Base-by-base conservation (phyloP, 306 rosid genomes). In the Gynostemma pentaphyllum region DNA sequence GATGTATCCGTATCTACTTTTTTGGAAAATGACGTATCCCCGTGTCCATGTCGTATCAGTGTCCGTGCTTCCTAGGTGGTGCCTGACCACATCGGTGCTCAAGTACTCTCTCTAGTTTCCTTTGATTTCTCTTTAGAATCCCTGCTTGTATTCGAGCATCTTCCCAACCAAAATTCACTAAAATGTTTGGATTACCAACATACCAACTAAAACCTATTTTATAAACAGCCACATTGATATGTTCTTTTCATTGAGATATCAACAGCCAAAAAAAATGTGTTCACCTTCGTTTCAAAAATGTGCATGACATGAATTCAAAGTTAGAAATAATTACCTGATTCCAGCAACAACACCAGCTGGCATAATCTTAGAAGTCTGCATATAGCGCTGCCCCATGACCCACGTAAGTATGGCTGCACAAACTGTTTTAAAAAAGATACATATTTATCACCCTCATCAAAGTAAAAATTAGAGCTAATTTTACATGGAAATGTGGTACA, bases 331-430 rank as follows among this genome's bases (percentile, higher is more conserved):
- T 70, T 76, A 87, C 97, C 94, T 90, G 64, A 90, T 64, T 66
- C 88, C 97, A 15, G 97, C 94, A 16, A 90, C 81, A 70, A 90
- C 32, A 55, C 94, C 97, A 68, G 97, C 86, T 13, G 97, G 97
- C 94, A 90, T 87, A 63, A 90, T 21, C 86, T 90, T 90, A 4
- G 86, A 84, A 45, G 95, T 87, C 56, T 72, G 74, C 78, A 90
- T 0, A 56, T 90, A 87, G 2, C 95, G 85, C 72, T 82, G 86
- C 19, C 94, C 97, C 97, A 90, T 90, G 56, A 82, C 73, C 78
- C 76, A 82, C 16, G 95, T 80, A 62, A 90, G 75, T 2, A 37
- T 24, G 2, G 73, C 82, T 41, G 94, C 92, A 71, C 78, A 75
- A 72, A 76, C 97, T 90, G 89, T 79, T 68, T 62, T 21, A 4